These are phyloP conservation scores for Solanum lignicaule DNA, from an alignment of 257 asterid genomes.

Conservation along the genomic window DNA sequence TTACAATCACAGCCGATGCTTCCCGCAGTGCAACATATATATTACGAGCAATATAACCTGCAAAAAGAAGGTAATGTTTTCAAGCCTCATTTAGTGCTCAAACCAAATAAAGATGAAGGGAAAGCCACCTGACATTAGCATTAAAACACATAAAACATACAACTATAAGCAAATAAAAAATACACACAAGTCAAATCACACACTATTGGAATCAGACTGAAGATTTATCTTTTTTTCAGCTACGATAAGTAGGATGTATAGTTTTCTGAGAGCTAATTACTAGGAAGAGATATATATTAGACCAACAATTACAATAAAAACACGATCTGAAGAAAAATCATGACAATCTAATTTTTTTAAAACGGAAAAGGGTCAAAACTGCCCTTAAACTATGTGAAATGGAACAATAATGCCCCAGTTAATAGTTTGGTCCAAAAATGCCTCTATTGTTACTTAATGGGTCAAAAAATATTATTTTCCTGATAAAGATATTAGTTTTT, in stretches of 20 bases:
- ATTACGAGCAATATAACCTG: slow-evolving; percentile 69
- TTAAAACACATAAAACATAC: background rate
- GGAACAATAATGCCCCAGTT: background rate
- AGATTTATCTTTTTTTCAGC: background rate
- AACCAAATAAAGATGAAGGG: background rate
- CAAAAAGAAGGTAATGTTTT: slow-evolving; percentile 4
- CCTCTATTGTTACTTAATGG: background rate
- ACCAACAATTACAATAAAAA: background rate
- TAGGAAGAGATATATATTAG: background rate
- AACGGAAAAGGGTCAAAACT: background rate
- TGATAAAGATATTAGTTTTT: background rate
- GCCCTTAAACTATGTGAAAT: background rate
- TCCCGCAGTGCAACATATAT: slow-evolving; percentile 40
- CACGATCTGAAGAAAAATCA: background rate
- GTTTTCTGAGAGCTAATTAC: background rate
- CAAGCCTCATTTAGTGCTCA: background rate
- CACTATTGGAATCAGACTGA: background rate
- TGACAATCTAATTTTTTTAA: background rate
- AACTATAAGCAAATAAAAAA: background rate
- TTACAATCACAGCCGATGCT: slow-evolving; percentile 50
- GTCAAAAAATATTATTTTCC: background rate
- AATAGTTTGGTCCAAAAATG: background rate
- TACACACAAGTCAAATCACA: background rate
- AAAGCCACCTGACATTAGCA: background rate
- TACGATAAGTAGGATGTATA: background rate